Evolutionary conservation across 345 rosid genomes (phyloP), one percentile per base, ranked within the genome.

Genomic region (Salix exigua): DNA sequence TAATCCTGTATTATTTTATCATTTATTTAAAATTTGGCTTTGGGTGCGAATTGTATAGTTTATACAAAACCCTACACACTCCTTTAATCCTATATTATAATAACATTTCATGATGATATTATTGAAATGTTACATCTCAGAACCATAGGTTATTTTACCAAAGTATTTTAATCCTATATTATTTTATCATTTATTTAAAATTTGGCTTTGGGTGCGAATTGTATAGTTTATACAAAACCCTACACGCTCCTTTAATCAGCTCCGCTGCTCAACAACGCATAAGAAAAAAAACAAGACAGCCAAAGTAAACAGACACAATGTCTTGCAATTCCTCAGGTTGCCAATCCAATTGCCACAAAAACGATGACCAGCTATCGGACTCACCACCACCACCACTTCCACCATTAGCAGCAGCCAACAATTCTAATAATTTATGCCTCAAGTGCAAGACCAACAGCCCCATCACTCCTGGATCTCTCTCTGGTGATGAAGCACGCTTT

Each of bases 361-460:
- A 79, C 72, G 85, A 84, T 46, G 84, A 74, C 6, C 85, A 82
- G 42, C 28, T 8, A 13, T 38, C 28, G 61, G 74, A 62, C 28
- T 35, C 26, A 23, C 72, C 69, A 5, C 37, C 61, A 2, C 14
- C 68, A n/a, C 48, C 8, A 31, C 33, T 0, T 0, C 66, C 26
- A 23, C 74, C 69, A 7, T 23, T 48, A 10, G 10, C 68, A 26
- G 40, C 9, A 51, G 44, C 77, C 33, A 60, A 28, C 25, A 12
- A 12, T 26, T 18, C 31, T 25, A 62, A 17, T 25, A 30, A 13
- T 70, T 77, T 87, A 1, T 95, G 97, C 86, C 31, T 88, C 4
- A 93, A 95, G 87, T 93, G 99, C 89, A 90, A 91, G 84, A 51
- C 80, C 80, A 89, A 82, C 74, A 85, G 80, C 46, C 88, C 92